Conservation (phyloP, 129 eudicot genomes). For the Chrysanthemum lavandulifolium region DNA sequence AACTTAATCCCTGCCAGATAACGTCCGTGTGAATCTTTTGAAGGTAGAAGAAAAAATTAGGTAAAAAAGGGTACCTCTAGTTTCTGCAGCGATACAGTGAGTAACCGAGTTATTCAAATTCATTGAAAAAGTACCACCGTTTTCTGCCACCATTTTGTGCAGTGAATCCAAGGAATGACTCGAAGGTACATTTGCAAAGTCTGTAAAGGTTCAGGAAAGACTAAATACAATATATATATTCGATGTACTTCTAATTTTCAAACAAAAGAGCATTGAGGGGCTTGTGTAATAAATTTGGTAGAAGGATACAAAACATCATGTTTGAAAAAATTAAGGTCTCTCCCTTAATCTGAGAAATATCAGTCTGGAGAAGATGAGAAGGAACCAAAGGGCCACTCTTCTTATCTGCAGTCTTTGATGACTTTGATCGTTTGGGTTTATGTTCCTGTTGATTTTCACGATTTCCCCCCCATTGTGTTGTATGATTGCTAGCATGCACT, state of each 20-base stretch:
- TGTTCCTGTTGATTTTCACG: conserved; percentile 39
- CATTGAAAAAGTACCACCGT: conserved; percentile 96
- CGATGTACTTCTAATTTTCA: background rate
- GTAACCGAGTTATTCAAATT: conserved; percentile 86
- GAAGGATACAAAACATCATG: conserved; percentile 89
- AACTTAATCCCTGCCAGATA: conserved; percentile 55
- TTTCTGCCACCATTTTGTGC: conserved; percentile 86
- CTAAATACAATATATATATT: conserved; percentile 6
- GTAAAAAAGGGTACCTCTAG: conserved; percentile 37
- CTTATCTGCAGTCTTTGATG: conserved; percentile 52
- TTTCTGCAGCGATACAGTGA: conserved; percentile 91
- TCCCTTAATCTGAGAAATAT: conserved; percentile 75
- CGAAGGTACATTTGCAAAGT: conserved; percentile 80
- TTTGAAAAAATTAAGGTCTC: conserved; percentile 60
- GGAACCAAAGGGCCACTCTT: conserved; percentile 67
- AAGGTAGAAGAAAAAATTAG: conserved; percentile 4
- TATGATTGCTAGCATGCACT: conserved; percentile 90
- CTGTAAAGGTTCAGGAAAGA: conserved; percentile 58
- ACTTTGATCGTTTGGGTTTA: conserved; percentile 53
- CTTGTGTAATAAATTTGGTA: background rate
- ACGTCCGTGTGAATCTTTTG: conserved; percentile 1
- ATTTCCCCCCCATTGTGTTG: conserved; percentile 62
- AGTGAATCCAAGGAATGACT: conserved; percentile 59
- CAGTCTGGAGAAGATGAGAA: conserved; percentile 76
- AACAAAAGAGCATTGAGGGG: background rate